Evolutionary conservation across 1,139 yeast genomes (phyloP), one percentile per base, ranked within the genome.

Genomic region (Suhomyces chickasaworum): DNA sequence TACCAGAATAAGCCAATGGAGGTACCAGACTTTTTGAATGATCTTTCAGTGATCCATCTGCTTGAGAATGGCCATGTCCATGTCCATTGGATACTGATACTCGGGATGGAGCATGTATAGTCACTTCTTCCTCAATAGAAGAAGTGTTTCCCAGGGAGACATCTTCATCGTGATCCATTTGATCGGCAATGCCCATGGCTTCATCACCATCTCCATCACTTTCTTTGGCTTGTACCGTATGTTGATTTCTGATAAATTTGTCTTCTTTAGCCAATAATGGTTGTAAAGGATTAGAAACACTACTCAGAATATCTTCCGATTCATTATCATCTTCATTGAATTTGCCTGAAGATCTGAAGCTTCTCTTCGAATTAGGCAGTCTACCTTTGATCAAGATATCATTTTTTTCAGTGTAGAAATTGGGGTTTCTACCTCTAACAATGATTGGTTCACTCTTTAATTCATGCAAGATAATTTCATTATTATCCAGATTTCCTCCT

Each of bases 371-470:
- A n/a, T 46, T 45, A 7, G 53, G 51, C 23, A 52, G 44, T 37
- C 63, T 52, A 8, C 60, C 55, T 42, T 55, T 55, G 48, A 73
- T 69, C 45, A 73, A 55, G 22, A 80, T 62, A 55, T 81, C 84
- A 39, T 78, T 77, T 48, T 83, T 64, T 50, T 80, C 83, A 22
- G 77, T 73, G 55, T 83, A 83, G 54, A 83, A 83, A 22, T 81
- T 72, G 3, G 89, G 88, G 54, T 83, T 83, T 49, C 88, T 64
- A 3, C 88, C 89, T 50, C 89, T 64, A 3, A 83, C 88, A 27
- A 81, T 80, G 5, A 83, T 78, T 1, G 86, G 86, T 15, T 57
- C 73, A 56, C 77, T 73, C 7, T 56, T 58, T 25, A 73, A 50
- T 46, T 72, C 77, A 42, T 61, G 58, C 25, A 72, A 56, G 3